Base-by-base conservation (phyloP, 768 basidiomycete species). In the Cystobasidium onofrii region DNA sequence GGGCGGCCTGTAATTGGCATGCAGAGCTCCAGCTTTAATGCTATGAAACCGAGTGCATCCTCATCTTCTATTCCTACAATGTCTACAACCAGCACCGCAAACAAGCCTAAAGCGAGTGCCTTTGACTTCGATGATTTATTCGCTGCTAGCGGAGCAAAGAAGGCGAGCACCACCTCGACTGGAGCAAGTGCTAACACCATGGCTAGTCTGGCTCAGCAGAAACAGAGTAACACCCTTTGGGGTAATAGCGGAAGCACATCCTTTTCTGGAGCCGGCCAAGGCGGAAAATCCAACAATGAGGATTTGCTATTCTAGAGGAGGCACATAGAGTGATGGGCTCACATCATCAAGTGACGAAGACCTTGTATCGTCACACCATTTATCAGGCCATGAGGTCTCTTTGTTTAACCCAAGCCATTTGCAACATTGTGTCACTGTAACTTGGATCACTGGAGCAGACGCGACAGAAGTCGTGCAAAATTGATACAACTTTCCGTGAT, bases 111-210 rank as follows among this genome's bases (percentile, higher is more conserved):
- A 44, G 74, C 74, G 33, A 27, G 75, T 6, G 76, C 76, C 1
- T 33, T 34, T 29, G 77, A 77, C 55, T 78, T 78, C 17, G 74
- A 73, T 36, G 78, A 78, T 65, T 64, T 78, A 27, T 73, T 64
- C 27, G 73, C 69, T 18, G 33, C 55, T 15, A 52, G 27, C 44
- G 62, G 27, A 25, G 39, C 55, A 1, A 76, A 71, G 36, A 61
- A 72, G 27, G 17, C 65, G 1, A 44, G n/a, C 23, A 64, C 75
- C 15, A 20, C 75, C 1, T 62, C 50, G 18, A 43, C 27, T 27
- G 34, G 12, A 4, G 33, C 31, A 13, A 44, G 50, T 15, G 33
- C 13, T 27, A 71, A 62, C 20, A 52, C 55, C 1, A 75, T 75
- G 54, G 74, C 71, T 23, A 67, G 61, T 31, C 43, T 75, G 9